phyloP scores from a whole-genome alignment of 2,329 filamentous ascomycete genomes.

The Thelonectria discophora region DNA sequence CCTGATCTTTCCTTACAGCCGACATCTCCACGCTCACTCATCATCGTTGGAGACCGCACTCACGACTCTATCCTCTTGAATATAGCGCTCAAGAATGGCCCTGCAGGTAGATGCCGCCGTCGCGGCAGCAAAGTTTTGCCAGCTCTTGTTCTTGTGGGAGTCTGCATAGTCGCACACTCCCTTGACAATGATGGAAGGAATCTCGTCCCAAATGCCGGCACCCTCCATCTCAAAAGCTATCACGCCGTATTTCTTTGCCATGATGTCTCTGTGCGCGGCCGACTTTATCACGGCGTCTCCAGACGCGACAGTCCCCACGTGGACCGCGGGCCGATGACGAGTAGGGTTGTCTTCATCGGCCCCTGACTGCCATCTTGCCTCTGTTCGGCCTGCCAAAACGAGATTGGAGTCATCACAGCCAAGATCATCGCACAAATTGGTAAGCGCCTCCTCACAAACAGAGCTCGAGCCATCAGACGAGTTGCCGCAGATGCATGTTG shows the following conservation, averaged over 20 bases:
- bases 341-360: neutral
- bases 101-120: constrained; percentile 48
- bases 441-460: constrained; percentile 1
- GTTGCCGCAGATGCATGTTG: neutral
- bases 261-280: constrained; percentile 45
- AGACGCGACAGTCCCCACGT: constrained; percentile 50
- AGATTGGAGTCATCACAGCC: constrained; percentile 3
- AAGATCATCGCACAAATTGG: constrained; percentile 6
- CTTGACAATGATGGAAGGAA: constrained; percentile 51
- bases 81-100: too few species aligned
- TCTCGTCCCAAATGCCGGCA: constrained; percentile 43
- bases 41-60: too few species aligned
- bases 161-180: constrained; percentile 49
- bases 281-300: constrained; percentile 51
- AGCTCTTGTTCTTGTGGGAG: constrained; percentile 39
- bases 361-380: neutral
- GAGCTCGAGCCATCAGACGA: neutral
- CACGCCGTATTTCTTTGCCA: constrained; percentile 35
- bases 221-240: constrained; percentile 48
- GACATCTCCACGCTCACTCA: too few species aligned
- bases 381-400: neutral
- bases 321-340: constrained; percentile 31
- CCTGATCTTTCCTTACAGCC: too few species aligned
- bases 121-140: constrained; percentile 52
- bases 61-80: too few species aligned